Evolutionary conservation across 306 rosid genomes (phyloP), one percentile per base, ranked within the genome.

Genomic region (Lupinus albus): DNA sequence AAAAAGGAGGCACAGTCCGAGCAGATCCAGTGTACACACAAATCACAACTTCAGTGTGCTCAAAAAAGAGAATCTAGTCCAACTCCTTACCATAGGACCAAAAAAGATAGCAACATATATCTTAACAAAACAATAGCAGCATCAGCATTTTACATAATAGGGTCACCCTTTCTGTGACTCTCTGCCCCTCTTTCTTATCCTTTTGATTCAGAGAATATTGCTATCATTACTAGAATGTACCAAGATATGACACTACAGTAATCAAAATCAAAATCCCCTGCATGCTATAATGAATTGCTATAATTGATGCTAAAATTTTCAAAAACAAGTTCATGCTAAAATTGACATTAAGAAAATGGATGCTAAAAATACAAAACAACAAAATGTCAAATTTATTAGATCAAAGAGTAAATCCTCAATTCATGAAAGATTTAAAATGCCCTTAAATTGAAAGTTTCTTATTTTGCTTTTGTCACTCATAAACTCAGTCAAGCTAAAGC

Each of bases 1-100:
- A 49, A 73, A 74, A 73, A 72, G 66, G 42, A 0, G 2, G n/a
- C n/a, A n/a, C 76, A 72, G 66, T 35, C 62, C 67, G 49, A 70
- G 79, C 63, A 74, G 68, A 67, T 73, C 85, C 74, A 78, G 71
- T 39, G 59, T n/a, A n/a, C n/a, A n/a, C n/a, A n/a, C n/a, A n/a
- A n/a, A n/a, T 8, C 11, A 38, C 44, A 38, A 38, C 45, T 12
- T 12, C 76, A 70, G 57, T 38, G n/a, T n/a, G 53, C 14, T 35
- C 20, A 58, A 79, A 73, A 74, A 55, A 56, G 71, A 64, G 50
- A 68, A 76, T 73, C 62, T n/a, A n/a, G n/a, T n/a, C n/a, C n/a
- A n/a, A n/a, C n/a, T n/a, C n/a, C 13, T 49, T 17, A 51, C 33
- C 10, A 46, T 16, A 52, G 44, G 11, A 65, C 77, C 78, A 64